Evolutionary conservation across 164 flowering plant genomes (phyloP).

Genomic region (Chimonanthus salicifolius): DNA sequence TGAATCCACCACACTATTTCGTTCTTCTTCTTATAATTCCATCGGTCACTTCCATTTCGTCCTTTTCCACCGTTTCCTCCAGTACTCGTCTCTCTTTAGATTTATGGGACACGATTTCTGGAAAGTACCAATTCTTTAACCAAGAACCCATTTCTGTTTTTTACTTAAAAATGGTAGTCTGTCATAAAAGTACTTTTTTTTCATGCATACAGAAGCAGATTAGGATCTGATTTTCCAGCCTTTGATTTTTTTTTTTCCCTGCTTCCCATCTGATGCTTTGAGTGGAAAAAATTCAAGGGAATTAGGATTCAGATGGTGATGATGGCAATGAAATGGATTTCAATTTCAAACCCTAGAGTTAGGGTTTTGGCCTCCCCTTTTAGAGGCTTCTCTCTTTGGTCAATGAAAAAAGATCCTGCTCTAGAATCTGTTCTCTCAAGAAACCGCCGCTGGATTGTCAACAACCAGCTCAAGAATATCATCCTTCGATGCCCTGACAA

Average conservation of each 20-base stretch:
- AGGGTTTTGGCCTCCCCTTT: not conserved
- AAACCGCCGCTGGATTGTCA: slow-evolving; percentile 87
- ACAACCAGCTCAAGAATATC: slow-evolving; percentile 89
- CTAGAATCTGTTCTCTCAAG: slow-evolving; percentile 79
- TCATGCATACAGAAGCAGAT: too few species aligned
- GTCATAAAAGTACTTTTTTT: too few species aligned
- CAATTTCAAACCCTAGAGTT: not conserved
- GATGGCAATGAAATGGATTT: not conserved
- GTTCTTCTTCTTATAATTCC: too few species aligned
- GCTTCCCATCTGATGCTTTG: not conserved
- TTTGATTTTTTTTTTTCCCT: too few species aligned
- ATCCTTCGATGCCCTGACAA: slow-evolving; percentile 66
- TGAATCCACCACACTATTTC: too few species aligned
- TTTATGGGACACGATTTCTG: too few species aligned
- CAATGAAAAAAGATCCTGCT: slow-evolving; percentile 80
- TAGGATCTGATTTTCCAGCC: not conserved
- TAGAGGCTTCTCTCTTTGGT: slow-evolving; percentile 62
- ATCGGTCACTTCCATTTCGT: too few species aligned
- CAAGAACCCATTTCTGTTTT: too few species aligned
- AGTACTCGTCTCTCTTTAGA: too few species aligned
- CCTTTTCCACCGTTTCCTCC: too few species aligned
- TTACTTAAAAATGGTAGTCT: too few species aligned
- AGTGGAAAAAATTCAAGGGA: not conserved
- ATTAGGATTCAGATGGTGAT: not conserved
- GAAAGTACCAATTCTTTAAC: too few species aligned